These are phyloP conservation scores for Kitagawia praeruptora DNA, from an alignment of 129 eudicot species.

Conservation along the genomic window DNA sequence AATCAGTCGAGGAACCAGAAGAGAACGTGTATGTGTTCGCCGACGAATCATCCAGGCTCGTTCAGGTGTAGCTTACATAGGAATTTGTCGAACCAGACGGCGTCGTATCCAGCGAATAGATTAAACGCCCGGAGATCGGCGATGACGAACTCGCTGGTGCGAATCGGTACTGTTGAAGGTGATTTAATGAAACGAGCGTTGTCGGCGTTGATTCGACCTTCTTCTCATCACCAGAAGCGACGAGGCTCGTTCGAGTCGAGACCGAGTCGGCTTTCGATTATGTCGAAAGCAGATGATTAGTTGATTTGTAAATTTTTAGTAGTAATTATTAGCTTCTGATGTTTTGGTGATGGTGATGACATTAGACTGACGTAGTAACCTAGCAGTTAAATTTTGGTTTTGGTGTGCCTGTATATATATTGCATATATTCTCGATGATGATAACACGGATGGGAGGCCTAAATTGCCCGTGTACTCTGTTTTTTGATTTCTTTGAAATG, in stretches of 20 bases:
- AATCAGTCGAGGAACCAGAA: conserved; percentile 33
- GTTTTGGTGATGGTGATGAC: too few species aligned
- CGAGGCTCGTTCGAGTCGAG: conserved; percentile 55
- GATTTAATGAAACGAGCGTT: conserved; percentile 79
- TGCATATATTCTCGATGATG: too few species aligned
- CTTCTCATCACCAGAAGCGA: conserved; percentile 69
- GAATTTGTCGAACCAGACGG: conserved; percentile 17
- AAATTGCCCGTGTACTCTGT: too few species aligned
- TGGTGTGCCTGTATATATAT: neutral
- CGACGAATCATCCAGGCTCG: conserved; percentile 90
- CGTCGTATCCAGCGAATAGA: conserved; percentile 49
- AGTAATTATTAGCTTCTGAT: too few species aligned
- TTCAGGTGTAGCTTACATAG: conserved; percentile 78
- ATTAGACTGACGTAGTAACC: too few species aligned
- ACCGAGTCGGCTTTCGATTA: conserved; percentile 67
- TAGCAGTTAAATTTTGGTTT: too few species aligned
- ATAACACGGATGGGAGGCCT: too few species aligned
- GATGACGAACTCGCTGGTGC: conserved; percentile 79
- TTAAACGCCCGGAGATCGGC: conserved; percentile 74
- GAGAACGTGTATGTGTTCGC: conserved; percentile 87
- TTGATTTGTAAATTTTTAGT: too few species aligned
- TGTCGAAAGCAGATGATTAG: conserved; percentile 36
- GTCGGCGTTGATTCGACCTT: conserved; percentile 86
- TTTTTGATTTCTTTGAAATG: too few species aligned
- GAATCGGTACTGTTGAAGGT: conserved; percentile 86